Evolutionary conservation across 176 grass and related monocot genomes (phyloP).

Genomic region (Carex scoparia): DNA sequence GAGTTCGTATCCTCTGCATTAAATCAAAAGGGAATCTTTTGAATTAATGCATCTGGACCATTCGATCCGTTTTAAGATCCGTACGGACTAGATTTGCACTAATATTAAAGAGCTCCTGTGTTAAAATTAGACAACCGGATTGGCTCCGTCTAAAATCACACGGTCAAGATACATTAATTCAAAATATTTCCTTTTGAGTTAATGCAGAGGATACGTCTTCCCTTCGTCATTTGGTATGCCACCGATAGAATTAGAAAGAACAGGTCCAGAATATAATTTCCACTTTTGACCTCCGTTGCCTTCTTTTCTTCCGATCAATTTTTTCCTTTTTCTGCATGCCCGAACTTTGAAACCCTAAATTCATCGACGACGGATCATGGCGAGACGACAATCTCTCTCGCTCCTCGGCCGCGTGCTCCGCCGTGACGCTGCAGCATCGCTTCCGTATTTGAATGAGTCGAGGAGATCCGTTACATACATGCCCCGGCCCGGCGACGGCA

Average conservation of each 20-base stretch:
- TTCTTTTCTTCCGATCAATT: not conserved
- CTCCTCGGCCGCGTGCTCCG: constrained; percentile 52
- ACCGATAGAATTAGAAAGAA: not conserved
- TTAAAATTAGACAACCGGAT: no score
- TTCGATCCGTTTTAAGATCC: no score
- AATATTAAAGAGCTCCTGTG: no score
- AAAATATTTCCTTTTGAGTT: no score
- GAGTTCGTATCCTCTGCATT: no score
- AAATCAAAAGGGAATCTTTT: no score
- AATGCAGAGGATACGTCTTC: no score
- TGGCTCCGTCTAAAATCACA: no score
- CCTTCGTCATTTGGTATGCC: not conserved
- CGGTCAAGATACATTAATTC: no score
- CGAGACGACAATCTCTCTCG: constrained; percentile 54
- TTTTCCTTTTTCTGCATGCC: not conserved
- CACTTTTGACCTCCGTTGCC: not conserved
- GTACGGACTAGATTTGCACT: no score
- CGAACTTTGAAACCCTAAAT: constrained; percentile 49
- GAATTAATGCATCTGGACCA: no score
- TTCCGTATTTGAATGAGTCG: not conserved
- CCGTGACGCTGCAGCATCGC: not conserved
- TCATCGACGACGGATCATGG: constrained; percentile 36
- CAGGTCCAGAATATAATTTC: not conserved
- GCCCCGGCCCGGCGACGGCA: constrained; percentile 84
- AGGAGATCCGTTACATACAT: constrained; percentile 86